Base-by-base conservation (phyloP, 768 basidiomycete genomes). In the Trametopsis cervina region DNA sequence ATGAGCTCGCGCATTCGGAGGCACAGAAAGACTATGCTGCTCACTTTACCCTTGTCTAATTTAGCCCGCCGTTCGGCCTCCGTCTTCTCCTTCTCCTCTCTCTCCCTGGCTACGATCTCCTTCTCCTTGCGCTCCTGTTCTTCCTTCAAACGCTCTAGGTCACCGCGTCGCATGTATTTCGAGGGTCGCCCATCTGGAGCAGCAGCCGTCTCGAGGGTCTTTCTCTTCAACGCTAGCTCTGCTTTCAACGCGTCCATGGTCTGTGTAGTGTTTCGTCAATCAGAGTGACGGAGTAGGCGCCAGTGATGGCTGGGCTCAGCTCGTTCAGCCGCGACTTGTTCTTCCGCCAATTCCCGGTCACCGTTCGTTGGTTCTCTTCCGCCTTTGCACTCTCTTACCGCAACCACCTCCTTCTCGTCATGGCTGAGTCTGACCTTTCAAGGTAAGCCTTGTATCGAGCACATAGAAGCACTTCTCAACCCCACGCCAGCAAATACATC, bases 101-200 rank as follows among this genome's bases (percentile, higher is more conserved):
- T 57, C 56, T 54, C 61, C 60, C 38, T 60, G 54, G 27, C 54
- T 52, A 49, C 53, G 56, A 57, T 61, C 55, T 69, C 69, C 46
- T 55, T 61, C 41, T 65, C 65, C 49, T 70, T 71, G 23, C 66
- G 60, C 35, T 70, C 66, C 48, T 71, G 63, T 43, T 77, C 73
- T 37, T 66, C 75, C 53, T 71, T 76, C 35, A 89, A 61, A 18
- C 77, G 78, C 55, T 97, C 93, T 12, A 96, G 66, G n/a, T 98
- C 95, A 15, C 88, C 89, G 54, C 86, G 77, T 35, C 88, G 81
- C 79, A 96, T 78, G 65, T 98, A 98, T 69, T 97, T 96, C 18
- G 72, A 77, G 0, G 85, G 78, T 4, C 83, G 70, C n/a, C 61
- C 57, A 36, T 61, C 51, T 4, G 54, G 18, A 17, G 56, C 46